Percentiles rank a stretch among this genome's conserved stretches.
Evolutionary conservation across 352 stramenopile genomes (phyloP).

Genomic region (Thraustochytrium sp.): DNA sequence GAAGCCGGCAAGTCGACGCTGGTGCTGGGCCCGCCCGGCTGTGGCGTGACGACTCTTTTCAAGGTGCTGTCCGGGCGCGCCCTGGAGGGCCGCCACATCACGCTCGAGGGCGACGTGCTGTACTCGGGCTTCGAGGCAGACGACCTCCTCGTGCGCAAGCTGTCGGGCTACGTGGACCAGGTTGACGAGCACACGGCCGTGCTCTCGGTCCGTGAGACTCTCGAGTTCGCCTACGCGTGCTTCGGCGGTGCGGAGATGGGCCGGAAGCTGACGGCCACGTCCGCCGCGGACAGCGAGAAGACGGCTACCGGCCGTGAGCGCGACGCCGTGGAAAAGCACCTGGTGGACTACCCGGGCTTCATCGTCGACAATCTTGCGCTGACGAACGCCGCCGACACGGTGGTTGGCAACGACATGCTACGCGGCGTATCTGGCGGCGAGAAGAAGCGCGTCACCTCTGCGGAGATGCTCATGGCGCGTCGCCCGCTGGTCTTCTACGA

Average conservation of each 20-base stretch:
- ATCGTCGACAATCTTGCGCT: conserved; percentile 48
- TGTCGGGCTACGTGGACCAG: conserved; percentile 26
- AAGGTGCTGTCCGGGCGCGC: neutral
- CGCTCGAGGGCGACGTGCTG: neutral
- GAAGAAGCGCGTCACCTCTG: conserved; percentile 77
- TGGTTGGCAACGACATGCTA: conserved; percentile 61
- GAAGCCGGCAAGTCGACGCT: neutral
- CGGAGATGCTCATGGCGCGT: conserved; percentile 71
- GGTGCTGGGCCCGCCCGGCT: conserved; percentile 18
- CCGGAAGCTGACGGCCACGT: neutral
- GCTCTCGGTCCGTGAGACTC: conserved; percentile 55
- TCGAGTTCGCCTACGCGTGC: conserved; percentile 53
- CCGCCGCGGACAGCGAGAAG: neutral
- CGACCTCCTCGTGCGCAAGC: conserved; percentile 9
- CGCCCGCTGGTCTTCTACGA: conserved; percentile 68
- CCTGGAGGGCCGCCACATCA: neutral
- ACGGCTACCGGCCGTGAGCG: conserved; percentile 21
- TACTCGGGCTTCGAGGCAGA: conserved; percentile 9
- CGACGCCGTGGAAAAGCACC: neutral
- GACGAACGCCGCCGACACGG: conserved; percentile 58
- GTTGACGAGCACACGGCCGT: conserved; percentile 52
- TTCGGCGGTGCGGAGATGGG: neutral
- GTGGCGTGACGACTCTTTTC: conserved; percentile 19
- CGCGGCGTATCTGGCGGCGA: conserved; percentile 73
- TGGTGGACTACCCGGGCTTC: conserved; percentile 55